Conservation (phyloP, 75 land plant species). For the Cupressus sempervirens region DNA sequence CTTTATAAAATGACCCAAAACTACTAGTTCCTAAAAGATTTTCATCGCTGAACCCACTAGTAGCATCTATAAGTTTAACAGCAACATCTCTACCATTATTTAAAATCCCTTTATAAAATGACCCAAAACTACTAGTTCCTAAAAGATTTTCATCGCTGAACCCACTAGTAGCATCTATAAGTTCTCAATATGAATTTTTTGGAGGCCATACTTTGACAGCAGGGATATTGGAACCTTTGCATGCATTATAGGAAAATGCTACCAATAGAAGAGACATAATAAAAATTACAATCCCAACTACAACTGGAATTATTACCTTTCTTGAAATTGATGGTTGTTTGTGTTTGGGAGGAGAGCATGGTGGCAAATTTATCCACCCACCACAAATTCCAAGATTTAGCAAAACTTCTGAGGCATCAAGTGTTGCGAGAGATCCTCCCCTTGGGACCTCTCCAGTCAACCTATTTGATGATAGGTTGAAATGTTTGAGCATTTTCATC, state of each 20-base stretch:
- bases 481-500: slow-evolving; percentile 1
- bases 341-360: too few species aligned
- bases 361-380: not conserved
- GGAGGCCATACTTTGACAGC: not conserved
- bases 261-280: not conserved
- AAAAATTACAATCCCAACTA: not conserved
- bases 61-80: not conserved
- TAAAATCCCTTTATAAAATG: too few species aligned
- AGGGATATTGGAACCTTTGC: not conserved
- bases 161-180: too few species aligned
- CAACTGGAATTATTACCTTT: not conserved
- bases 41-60: not conserved
- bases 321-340: not conserved
- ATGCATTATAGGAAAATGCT: not conserved
- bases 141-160: too few species aligned
- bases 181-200: not conserved
- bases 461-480: slow-evolving; percentile 16
- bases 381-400: slow-evolving; percentile 5
- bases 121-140: too few species aligned
- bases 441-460: slow-evolving; percentile 12
- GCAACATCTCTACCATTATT: too few species aligned
- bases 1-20: not conserved
- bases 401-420: not conserved
- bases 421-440: not conserved
- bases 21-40: slow-evolving; percentile 1